Evolutionary conservation across 2,329 filamentous ascomycete genomes (phyloP), one percentile per base, ranked within the genome.

Genomic region (Botryotinia globosa): DNA sequence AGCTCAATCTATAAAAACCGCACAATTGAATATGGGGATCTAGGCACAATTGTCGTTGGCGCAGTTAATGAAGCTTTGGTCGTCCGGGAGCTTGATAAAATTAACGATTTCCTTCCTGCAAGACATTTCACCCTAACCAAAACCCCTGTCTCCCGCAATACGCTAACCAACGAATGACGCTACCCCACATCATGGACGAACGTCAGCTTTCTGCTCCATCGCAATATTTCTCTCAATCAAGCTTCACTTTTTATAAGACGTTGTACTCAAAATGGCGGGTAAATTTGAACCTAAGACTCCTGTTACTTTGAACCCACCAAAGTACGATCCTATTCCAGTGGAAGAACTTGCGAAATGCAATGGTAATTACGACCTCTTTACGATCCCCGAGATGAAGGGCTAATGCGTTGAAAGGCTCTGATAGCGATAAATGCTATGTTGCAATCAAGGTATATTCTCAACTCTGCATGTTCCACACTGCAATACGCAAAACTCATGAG

Each of bases 301-400:
- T 4, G 91, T 96, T 74, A 84, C 90, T 73, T 88, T 99, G 73
- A 86, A 91, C 73, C 91, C 94, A 54, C 96, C 96, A 22, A 98
- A 97, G 84, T 88, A 94, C 80, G 94, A 98, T 79, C 88, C 88
- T 54, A 98, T 99, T 78, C 90, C 90, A n/a, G 80, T 87, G 2
- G 92, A 96, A 73, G 90, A 95, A 78, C 87, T 99, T 75, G 86
- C 91, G 56, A 91, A 92, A 81, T 94, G 93, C 78, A 89, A 96
- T 81, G 96, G 96, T 97, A 85, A 79, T 89, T 82, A 29, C 42
- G 44, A 22, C 39, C n/a, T 42, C 51, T 59, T 48, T 44, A 44
- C 20, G 25, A 44, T 58, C 34, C 61, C 25, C 20, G 4, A 68
- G 18, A 45, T 22, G 59, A 44, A 12, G 32, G 39, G 59, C 71